Conservation (phyloP, 1,139 yeast species). For the Saccharomyces hybrid region DNA sequence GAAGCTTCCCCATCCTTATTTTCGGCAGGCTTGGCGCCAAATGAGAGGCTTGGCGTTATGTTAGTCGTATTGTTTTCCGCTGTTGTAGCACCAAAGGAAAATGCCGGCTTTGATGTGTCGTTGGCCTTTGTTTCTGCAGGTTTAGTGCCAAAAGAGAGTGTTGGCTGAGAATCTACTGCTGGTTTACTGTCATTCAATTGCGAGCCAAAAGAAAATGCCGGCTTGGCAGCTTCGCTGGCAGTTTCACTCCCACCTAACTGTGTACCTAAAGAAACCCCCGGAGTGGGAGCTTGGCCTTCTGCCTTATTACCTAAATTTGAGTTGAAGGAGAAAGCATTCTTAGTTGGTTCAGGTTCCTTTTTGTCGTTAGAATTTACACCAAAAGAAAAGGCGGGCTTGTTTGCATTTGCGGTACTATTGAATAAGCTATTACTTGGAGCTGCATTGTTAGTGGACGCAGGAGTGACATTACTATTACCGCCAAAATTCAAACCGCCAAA, state of each 20-base stretch:
- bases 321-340: constrained; percentile 26
- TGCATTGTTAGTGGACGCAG: constrained; percentile 1
- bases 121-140: neutral
- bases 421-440: constrained; percentile 1
- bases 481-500: constrained; percentile 16
- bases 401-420: constrained; percentile 9
- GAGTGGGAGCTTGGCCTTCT: constrained; percentile 15
- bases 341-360: constrained; percentile 14
- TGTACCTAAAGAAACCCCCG: constrained; percentile 27
- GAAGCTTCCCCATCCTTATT: neutral
- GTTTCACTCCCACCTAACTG: constrained; percentile 12
- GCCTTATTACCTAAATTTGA: constrained; percentile 7
- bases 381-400: constrained; percentile 10
- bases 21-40: constrained; percentile 10
- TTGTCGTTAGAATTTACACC: constrained; percentile 13
- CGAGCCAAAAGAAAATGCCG: constrained; percentile 5
- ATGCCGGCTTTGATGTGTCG: constrained; percentile 3
- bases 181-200: constrained; percentile 9
- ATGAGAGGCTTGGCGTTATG: constrained; percentile 11
- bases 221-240: constrained; percentile 13
- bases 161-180: constrained; percentile 4
- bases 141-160: constrained; percentile 1
- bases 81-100: constrained; percentile 11
- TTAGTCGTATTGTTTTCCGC: constrained; percentile 9
- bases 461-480: constrained; percentile 3